Conservation (phyloP, 305 asterid genomes). For the Petunia hybrid region DNA sequence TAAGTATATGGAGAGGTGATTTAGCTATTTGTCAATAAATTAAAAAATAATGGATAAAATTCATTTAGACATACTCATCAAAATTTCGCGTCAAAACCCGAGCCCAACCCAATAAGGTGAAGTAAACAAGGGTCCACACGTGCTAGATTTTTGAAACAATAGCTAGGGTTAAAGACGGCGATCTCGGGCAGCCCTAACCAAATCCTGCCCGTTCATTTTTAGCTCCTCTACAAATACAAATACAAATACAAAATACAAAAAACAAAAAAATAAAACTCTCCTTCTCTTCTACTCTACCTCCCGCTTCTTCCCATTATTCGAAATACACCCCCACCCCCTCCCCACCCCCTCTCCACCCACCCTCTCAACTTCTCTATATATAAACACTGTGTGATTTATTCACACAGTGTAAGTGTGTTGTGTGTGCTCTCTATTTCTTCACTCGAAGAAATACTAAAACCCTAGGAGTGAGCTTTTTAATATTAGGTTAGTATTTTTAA, state of each 20-base stretch:
- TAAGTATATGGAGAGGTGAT: no score
- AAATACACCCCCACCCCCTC: constrained; percentile 32
- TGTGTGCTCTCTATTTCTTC: neutral
- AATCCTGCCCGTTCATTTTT: neutral
- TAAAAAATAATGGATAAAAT: no score
- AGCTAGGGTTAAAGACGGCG: neutral
- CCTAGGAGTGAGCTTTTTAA: neutral
- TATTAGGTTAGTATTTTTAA: neutral
- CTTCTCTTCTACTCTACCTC: constrained; percentile 20
- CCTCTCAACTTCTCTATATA: no score
- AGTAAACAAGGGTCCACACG: neutral
- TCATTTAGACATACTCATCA: neutral
- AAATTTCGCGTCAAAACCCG: neutral
- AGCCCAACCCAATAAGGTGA: neutral
- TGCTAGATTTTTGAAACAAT: neutral
- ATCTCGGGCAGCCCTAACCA: neutral
- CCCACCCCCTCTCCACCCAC: constrained; percentile 26
- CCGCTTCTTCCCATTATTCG: constrained; percentile 53
- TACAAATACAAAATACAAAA: neutral
- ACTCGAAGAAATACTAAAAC: neutral
- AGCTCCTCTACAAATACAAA: neutral
- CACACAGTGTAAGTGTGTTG: neutral
- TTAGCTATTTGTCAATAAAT: no score
- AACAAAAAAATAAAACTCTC: no score
- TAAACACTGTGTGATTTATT: neutral